Evolutionary conservation across 306 rosid species (phyloP).

Genomic region (Vicia faba): DNA sequence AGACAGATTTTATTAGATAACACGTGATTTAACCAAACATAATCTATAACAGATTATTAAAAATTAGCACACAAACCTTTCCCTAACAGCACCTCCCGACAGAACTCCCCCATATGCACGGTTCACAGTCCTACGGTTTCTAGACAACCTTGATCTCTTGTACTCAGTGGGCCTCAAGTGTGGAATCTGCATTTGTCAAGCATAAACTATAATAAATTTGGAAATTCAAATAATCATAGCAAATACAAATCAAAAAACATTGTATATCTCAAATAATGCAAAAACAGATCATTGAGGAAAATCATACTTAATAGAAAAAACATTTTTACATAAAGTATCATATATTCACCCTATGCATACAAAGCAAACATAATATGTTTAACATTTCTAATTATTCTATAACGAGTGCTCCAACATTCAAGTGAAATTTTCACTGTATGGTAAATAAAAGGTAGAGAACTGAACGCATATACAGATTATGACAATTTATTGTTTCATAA

Average conservation of each 20-base stretch:
- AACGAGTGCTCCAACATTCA: neutral
- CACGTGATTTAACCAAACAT: neutral
- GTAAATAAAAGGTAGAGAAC: neutral
- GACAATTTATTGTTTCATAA: neutral
- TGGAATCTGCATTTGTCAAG: constrained; percentile 58
- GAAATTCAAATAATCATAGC: neutral
- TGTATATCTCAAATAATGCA: neutral
- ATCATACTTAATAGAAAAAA: neutral
- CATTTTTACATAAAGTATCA: neutral
- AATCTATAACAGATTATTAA: neutral
- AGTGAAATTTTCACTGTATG: neutral
- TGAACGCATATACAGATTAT: neutral
- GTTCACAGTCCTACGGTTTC: constrained; percentile 76
- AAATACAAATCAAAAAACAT: neutral
- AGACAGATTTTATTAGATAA: neutral
- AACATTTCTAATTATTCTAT: neutral
- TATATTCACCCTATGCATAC: neutral
- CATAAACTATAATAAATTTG: neutral
- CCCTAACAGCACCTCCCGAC: constrained; percentile 76
- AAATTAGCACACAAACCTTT: constrained; percentile 55
- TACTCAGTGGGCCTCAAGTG: constrained; percentile 77
- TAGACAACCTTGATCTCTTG: constrained; percentile 70
- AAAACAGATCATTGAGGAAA: neutral
- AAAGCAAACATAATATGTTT: neutral
- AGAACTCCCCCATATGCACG: constrained; percentile 78